Evolutionary conservation across 257 asterid species (phyloP), one percentile per base, ranked within the genome.

Genomic region (Solanum sparsipilum): DNA sequence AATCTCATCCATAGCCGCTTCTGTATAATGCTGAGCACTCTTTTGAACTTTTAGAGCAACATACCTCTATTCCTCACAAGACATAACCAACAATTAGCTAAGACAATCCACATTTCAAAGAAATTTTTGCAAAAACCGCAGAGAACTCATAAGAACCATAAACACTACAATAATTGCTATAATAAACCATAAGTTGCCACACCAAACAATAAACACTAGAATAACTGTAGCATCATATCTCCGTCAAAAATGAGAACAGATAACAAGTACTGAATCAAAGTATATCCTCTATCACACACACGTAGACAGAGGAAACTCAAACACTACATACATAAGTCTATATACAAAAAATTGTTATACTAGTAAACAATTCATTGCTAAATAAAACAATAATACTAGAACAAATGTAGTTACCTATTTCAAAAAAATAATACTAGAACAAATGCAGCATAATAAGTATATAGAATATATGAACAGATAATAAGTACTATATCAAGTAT

Each of bases 1-100:
- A 87, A 97, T 94, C 91, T 97, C 99, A 81, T 97, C 99, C 99
- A 96, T 93, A 74, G 99, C 98, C 6, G 99, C 99, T 91, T 97
- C 98, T 3, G 98, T 94, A 87, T 96, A 97, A 89, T 96, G 99
- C 70, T 96, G 98, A 4, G 99, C 98, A 74, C 99, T 96, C 92
- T 94, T 97, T 88, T 97, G 99, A 76, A 97, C 94, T 92, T 97
- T 97, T 88, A 97, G 89, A 89, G 99, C 99, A 52, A 96, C 96
- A 87, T 93, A 94, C 20, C 90, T 94, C 88, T 86, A 48, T 73
- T 46, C 84, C 88, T 78, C 88, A 23, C 21, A 73, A 73, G 36
- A 34, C 71, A 73, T 18, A 86, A 48, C 31, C 41, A 78, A 74
- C 29, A 67, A 85, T 63, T 46, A 86, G 83, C 48, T 32, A 73